Conservation (phyloP, 2,329 filamentous ascomycete genomes). For the Chaetomiaceae sp. region DNA sequence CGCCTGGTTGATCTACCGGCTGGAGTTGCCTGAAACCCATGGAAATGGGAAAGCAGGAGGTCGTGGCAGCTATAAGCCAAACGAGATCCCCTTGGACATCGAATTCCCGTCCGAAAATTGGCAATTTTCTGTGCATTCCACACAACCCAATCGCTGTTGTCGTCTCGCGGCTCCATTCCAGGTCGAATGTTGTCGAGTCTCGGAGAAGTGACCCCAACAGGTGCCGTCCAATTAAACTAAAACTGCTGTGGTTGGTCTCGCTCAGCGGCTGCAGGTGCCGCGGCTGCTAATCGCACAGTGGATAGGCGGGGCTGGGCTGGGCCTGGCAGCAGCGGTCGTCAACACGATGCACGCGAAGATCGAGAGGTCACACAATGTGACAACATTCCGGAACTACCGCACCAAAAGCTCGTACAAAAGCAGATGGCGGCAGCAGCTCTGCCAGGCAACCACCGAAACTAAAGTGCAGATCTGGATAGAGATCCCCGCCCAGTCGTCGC, state of each 20-base stretch:
- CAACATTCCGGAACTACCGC: constrained; percentile 10
- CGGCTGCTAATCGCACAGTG: constrained; percentile 14
- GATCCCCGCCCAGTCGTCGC: constrained; percentile 41
- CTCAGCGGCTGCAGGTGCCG: constrained; percentile 9
- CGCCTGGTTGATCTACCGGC: constrained; percentile 16
- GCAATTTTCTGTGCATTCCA: background rate
- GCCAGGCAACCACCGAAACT: constrained; percentile 10
- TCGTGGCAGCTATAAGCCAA: background rate
- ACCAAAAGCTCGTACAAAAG: constrained; percentile 6
- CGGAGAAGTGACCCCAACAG: background rate
- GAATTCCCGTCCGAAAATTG: background rate
- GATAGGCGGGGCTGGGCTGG: constrained; percentile 5
- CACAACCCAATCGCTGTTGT: constrained; percentile 2
- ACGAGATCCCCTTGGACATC: background rate
- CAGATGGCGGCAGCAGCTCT: constrained; percentile 18
- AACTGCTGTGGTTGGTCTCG: constrained; percentile 14
- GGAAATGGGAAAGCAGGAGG: background rate
- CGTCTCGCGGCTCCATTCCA: background rate
- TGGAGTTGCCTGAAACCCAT: constrained; percentile 12
- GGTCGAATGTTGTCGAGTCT: background rate
- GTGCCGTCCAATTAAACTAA: constrained; percentile 10
- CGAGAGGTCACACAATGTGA: constrained; percentile 11
- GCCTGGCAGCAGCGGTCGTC: background rate
- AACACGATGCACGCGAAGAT: constrained; percentile 6
- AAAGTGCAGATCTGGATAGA: constrained; percentile 24